A percentile compares a stretch with the other conserved stretches of the same genome.
Evolutionary conservation across 192 early-diverging fungal genomes (phyloP).

Genomic region (Coemansia sp.): DNA sequence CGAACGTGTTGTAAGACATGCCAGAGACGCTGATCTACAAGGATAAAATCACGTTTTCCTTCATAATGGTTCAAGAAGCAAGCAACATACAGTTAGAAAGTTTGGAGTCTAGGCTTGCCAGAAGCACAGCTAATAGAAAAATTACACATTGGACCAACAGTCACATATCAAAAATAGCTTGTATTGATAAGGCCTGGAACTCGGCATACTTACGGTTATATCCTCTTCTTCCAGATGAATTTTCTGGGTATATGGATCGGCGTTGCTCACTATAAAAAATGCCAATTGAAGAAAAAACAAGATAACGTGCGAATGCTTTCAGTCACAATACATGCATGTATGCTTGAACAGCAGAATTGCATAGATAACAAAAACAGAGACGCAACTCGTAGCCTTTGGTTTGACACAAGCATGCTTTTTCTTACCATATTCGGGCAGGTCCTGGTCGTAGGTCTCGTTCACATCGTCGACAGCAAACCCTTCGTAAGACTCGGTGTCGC

Average conservation of each 20-base stretch:
- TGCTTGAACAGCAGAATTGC: background rate
- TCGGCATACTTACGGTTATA: constrained; percentile 44
- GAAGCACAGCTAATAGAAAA: background rate
- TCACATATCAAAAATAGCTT: background rate
- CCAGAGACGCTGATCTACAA: constrained; percentile 46
- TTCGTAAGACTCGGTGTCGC: constrained; percentile 49
- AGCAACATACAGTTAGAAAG: background rate
- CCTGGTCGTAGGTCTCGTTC: constrained; percentile 55
- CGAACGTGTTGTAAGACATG: constrained; percentile 56
- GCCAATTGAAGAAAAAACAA: background rate
- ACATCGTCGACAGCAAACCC: constrained; percentile 54
- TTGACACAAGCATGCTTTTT: background rate
- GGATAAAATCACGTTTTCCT: constrained; percentile 22
- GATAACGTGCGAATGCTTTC: background rate
- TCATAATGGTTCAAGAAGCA: constrained; percentile 29
- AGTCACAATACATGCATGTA: background rate
- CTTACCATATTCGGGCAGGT: constrained; percentile 46
- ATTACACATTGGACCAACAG: background rate
- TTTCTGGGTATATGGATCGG: constrained; percentile 44
- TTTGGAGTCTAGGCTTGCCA: background rate
- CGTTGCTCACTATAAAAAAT: constrained; percentile 21
- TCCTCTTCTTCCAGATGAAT: constrained; percentile 75
- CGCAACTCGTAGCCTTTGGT: background rate
- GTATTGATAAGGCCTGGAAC: background rate
- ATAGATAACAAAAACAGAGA: too few relatives aligned